Evolutionary conservation across 2,329 filamentous ascomycete genomes (phyloP).

Genomic region (Colletotrichum orchidophilum): DNA sequence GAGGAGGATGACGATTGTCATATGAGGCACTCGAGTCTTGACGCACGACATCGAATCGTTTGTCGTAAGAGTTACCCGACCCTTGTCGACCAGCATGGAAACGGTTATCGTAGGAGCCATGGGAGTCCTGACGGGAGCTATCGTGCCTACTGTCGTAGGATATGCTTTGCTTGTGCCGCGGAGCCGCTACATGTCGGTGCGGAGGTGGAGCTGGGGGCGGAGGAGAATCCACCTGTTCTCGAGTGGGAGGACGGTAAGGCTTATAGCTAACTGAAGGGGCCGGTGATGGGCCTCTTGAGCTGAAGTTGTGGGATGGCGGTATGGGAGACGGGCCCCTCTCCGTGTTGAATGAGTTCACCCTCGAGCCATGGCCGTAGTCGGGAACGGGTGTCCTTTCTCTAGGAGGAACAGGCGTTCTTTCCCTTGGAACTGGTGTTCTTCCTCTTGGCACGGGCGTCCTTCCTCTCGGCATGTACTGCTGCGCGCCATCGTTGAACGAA

Average conservation of each 20-base stretch:
- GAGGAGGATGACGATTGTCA: constrained; percentile 37
- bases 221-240: constrained; percentile 63
- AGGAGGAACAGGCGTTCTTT: not conserved
- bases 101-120: constrained; percentile 49
- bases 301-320: constrained; percentile 44
- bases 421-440: constrained; percentile 21
- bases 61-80: constrained; percentile 53
- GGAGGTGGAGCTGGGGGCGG: constrained; percentile 87
- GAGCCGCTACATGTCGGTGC: constrained; percentile 71
- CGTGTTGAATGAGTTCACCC: constrained; percentile 44
- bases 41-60: constrained; percentile 40
- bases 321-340: constrained; percentile 43
- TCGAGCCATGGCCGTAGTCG: constrained; percentile 20
- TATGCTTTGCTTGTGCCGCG: constrained; percentile 43
- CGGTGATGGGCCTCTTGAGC: constrained; percentile 50
- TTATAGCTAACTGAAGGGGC: constrained; percentile 46
- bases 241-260: constrained; percentile 39
- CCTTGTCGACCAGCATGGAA: constrained; percentile 45
- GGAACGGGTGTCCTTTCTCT: constrained; percentile 8
- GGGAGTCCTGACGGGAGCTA: constrained; percentile 50
- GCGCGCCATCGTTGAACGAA: constrained; percentile 31
- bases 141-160: constrained; percentile 42
- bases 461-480: constrained; percentile 30
- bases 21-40: constrained; percentile 46
- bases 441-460: constrained; percentile 25